Conservation (phyloP, 2,329 filamentous ascomycete species). For the Diaporthe eres region DNA sequence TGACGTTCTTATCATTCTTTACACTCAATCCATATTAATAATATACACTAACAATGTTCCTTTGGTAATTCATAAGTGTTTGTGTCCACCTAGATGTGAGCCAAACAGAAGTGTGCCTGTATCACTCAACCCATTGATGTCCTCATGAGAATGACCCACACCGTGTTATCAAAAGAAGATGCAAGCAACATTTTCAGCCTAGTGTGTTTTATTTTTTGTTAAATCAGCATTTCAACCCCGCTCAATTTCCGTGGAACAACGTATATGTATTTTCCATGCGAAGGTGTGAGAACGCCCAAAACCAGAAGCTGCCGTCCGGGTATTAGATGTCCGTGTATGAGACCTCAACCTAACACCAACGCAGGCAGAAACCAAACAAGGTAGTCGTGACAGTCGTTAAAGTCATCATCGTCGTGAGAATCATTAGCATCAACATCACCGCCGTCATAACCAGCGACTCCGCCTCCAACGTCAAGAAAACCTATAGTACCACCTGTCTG, state of each 20-base stretch:
- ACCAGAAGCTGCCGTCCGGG: conserved; percentile 9
- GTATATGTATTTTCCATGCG: background rate
- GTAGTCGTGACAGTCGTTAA: background rate
- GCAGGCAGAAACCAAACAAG: background rate
- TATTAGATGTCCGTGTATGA: conserved; percentile 12
- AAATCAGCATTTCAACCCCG: background rate
- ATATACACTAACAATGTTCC: background rate
- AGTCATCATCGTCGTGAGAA: conserved; percentile 1
- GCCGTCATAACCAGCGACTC: background rate
- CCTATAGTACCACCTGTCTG: background rate
- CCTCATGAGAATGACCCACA: background rate
- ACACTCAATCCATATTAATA: background rate
- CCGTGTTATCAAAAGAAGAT: background rate
- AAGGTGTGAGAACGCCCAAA: background rate
- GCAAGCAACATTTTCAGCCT: background rate
- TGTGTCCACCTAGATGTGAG: background rate
- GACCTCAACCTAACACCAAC: background rate
- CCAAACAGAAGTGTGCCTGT: background rate
- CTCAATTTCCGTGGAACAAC: background rate
- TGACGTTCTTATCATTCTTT: background rate
- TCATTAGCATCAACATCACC: background rate
- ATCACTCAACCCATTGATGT: background rate
- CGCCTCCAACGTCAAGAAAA: background rate
- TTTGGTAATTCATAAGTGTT: background rate
- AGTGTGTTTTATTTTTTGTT: background rate